Evolutionary conservation across 2,329 filamentous ascomycete species (phyloP), one percentile per base, ranked within the genome.

Genomic region (Orbilia javanica): DNA sequence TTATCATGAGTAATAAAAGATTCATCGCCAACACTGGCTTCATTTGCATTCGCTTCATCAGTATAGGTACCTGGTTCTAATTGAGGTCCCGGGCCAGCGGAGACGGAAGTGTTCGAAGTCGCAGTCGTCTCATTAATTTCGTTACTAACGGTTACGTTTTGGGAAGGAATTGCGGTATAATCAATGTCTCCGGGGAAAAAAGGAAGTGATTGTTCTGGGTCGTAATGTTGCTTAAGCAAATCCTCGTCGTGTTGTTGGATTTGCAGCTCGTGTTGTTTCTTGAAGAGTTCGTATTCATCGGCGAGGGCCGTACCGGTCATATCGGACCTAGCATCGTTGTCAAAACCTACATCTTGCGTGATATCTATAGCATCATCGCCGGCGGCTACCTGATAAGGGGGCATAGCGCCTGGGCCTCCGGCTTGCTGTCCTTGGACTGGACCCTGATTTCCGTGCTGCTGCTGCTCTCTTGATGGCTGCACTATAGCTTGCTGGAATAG

Each of bases 201-300:
- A 27, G 50, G 39, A 44, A 70, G 44, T 8, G 42, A 52, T 39
- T 67, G 64, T 31, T 63, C 69, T 52, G 39, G 73, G 68, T 76
- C 80, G 46, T 85, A 83, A 57, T 84, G 81, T 42, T 84, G 82
- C 64, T 84, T 81, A 36, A 79, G 80, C 55, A 81, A 76, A 73
- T 79, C 79, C 50, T 81, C 80, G 50, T 80, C 73, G 39, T 81
- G 79, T 63, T 81, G 80, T 34, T 80, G 80, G n/a, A 79, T 70
- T 36, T 80, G 80, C 27, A 80, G 42, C 73, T 80, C 79, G 53
- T 80, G 78, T 53, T 81, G 80, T 29, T 80, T 73, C 25, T 81
- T 79, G 63, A 82, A 81, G n/a, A 80, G 79, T n/a, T 79, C 79
- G 18, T 79, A 80, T 53, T 84, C 75, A 79, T 79, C 75, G 75